Base-by-base conservation (phyloP, 148 eudicot species). In the Mesembryanthemum crystallinum region DNA sequence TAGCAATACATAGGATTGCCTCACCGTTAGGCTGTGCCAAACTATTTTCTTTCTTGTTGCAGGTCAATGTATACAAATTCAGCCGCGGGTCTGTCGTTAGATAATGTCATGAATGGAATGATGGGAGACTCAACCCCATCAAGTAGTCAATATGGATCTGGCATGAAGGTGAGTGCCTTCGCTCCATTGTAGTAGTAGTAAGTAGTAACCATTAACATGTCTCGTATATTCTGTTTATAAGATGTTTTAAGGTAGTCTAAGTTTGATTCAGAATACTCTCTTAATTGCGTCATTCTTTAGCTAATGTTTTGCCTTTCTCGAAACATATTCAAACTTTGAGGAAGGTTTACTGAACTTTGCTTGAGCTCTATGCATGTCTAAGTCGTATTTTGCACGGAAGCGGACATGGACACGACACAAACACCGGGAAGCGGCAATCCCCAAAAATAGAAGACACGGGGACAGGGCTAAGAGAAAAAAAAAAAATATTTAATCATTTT, bases 81-180 rank as follows among this genome's bases (percentile, higher is more conserved):
- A 71, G 59, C 80, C 21, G 58, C 77, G 25, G 84, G 85, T 25
- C 39, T 74, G 66, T 89, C 92, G 17, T 83, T 76, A 20, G 87
- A 85, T 76, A 87, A 83, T 69, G 85, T 80, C 64, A 76, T 82
- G 67, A 85, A 71, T 55, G 88, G 85, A 80, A 23, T 85, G 71
- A 55, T 73, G 49, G 87, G 79, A 77, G 88, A 85, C 59, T 52
- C 83, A 60, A 80, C 87, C 64, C 86, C 92, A 69, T 89, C 90
- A 37, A 78, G 88, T 69, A 89, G 92, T 63, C 87, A 73, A 54
- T 85, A 69, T 69, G 87, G 87, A 58, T 82, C 88, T 32, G 78
- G 84, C 74, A 85, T 85, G 82, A 89, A 85, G 90, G 92, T 89
- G 25, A 70, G 84, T 74, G 7, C 42, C 55, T 65, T 51, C 15